Evolutionary conservation across 352 stramenopile species (phyloP).

Genomic region (Phytophthora constricta): DNA sequence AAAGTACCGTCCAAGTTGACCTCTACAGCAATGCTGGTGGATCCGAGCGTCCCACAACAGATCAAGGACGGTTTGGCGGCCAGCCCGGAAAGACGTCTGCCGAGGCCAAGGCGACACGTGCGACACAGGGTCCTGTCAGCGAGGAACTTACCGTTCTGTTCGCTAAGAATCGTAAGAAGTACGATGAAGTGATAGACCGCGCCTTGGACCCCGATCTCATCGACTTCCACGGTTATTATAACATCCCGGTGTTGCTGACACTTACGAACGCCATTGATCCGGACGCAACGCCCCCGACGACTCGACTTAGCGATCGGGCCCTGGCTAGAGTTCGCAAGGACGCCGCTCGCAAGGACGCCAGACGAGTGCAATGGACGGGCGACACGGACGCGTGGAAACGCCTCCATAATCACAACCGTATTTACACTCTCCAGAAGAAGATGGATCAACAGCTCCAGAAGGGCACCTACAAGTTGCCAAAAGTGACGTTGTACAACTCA

Average conservation of each 20-base stretch:
- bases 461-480: background rate
- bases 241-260: background rate
- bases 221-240: background rate
- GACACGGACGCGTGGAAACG: background rate
- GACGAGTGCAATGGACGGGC: background rate
- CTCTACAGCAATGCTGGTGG: too few species aligned
- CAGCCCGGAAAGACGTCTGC: background rate
- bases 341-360: background rate
- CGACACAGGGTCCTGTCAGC: background rate
- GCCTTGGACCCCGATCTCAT: background rate
- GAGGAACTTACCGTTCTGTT: background rate
- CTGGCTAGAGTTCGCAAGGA: background rate
- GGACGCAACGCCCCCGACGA: background rate
- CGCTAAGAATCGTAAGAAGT: background rate
- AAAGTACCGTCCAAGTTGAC: too few species aligned
- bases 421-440: background rate
- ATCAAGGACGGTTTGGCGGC: background rate
- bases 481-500: background rate
- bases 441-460: background rate
- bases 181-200: background rate
- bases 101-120: background rate
- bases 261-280: background rate
- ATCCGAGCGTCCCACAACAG: too few species aligned
- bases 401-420: background rate
- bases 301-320: background rate